Percentiles rank a stretch among this genome's conserved stretches.
Conservation (phyloP, 768 basidiomycete genomes). For the Chalciporus sphaerocephalus region DNA sequence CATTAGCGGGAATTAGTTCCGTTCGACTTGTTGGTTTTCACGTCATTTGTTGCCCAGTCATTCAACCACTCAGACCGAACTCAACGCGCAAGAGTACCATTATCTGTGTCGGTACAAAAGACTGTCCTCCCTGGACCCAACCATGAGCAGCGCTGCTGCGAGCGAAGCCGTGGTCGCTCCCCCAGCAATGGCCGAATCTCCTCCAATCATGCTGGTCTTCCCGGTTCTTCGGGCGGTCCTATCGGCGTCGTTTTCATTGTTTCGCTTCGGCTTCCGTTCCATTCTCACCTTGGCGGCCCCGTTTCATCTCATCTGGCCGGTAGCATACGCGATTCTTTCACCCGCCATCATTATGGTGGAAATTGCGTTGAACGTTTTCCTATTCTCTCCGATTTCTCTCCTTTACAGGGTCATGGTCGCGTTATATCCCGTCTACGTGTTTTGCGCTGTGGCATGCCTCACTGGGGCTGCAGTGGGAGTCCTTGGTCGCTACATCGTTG, state of each 20-base stretch:
- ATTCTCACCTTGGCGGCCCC: conserved; percentile 16
- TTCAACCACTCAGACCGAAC: too few species aligned
- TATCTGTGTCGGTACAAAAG: too few species aligned
- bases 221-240: conserved; percentile 15
- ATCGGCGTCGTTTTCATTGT: conserved; percentile 9
- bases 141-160: neutral
- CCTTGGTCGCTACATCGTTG: conserved; percentile 28
- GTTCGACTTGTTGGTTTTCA: too few species aligned
- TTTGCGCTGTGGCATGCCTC: conserved; percentile 54
- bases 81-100: neutral
- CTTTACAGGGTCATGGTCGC: conserved; percentile 37
- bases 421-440: conserved; percentile 53
- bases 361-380: conserved; percentile 37
- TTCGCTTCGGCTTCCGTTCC: conserved; percentile 10
- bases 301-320: conserved; percentile 21
- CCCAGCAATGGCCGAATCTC: conserved; percentile 5
- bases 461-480: conserved; percentile 45
- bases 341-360: conserved; percentile 44
- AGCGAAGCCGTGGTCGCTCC: neutral
- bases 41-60: too few species aligned
- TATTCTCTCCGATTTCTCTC: conserved; percentile 44
- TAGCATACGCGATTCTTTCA: conserved; percentile 40
- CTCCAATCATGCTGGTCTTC: conserved; percentile 24
- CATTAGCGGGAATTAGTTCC: too few species aligned
- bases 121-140: too few species aligned